Evolutionary conservation across 164 flowering plant species (phyloP).

Genomic region (Brasenia schreberi): DNA sequence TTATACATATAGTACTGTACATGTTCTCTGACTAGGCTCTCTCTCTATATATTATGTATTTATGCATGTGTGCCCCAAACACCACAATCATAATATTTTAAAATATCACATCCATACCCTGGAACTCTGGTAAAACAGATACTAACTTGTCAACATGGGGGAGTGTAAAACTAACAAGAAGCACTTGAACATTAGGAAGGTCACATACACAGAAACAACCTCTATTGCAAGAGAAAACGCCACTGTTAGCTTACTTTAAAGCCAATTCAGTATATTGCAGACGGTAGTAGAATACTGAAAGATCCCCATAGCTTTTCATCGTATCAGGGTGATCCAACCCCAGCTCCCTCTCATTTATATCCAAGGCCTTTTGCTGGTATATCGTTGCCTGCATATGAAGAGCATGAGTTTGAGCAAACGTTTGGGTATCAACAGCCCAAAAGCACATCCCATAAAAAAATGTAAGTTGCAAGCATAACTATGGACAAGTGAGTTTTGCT

Average conservation of each 20-base stretch:
- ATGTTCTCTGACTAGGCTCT: no score
- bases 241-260: conserved; percentile 34
- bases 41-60: no score
- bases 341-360: conserved; percentile 90
- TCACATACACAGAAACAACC: neutral
- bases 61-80: no score
- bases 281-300: conserved; percentile 90
- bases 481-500: no score
- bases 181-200: neutral
- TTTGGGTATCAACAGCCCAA: neutral
- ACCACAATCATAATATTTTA: no score
- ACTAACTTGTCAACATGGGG: neutral
- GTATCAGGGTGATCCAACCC: conserved; percentile 96
- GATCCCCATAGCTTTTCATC: conserved; percentile 95
- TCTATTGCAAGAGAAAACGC: neutral
- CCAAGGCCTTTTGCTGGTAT: conserved; percentile 90
- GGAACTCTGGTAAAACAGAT: no score
- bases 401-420: neutral
- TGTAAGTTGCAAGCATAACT: no score
- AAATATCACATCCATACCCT: no score
- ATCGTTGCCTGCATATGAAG: conserved; percentile 45
- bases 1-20: no score
- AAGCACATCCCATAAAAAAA: no score
- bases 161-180: neutral
- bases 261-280: conserved; percentile 86